Conservation (phyloP, 306 rosid genomes). For the Pyrus pyrifolia region DNA sequence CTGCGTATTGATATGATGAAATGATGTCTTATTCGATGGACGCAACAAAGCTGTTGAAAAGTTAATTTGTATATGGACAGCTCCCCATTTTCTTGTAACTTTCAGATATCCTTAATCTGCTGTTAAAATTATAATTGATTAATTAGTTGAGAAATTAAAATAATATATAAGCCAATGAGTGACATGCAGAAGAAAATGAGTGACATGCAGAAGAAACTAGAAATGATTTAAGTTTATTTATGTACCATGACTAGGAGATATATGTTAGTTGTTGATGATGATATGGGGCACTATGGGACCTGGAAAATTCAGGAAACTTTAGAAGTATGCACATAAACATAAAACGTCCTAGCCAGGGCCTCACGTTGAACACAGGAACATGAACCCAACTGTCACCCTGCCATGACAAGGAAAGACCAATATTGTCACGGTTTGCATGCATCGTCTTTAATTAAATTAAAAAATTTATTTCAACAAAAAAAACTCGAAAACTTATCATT, state of each 20-base stretch:
- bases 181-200: neutral
- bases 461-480: neutral
- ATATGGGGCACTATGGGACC: neutral
- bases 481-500: neutral
- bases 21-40: conserved; percentile 8
- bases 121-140: neutral
- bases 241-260: too few species aligned
- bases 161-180: neutral
- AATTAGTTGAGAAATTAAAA: neutral
- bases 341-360: neutral
- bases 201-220: neutral
- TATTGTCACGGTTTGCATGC: neutral
- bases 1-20: neutral
- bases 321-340: neutral
- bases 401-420: conserved; percentile 8
- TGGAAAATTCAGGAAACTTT: neutral
- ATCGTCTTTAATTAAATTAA: neutral
- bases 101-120: neutral
- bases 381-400: conserved; percentile 5
- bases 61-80: neutral
- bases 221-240: too few species aligned
- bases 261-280: too few species aligned
- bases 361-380: neutral
- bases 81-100: neutral
- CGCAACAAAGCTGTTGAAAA: neutral